Percentiles rank a stretch among this genome's conserved stretches.
Evolutionary conservation across 1,284 basidiomycete genomes (phyloP).

Genomic region (Rhizoctonia solani): DNA sequence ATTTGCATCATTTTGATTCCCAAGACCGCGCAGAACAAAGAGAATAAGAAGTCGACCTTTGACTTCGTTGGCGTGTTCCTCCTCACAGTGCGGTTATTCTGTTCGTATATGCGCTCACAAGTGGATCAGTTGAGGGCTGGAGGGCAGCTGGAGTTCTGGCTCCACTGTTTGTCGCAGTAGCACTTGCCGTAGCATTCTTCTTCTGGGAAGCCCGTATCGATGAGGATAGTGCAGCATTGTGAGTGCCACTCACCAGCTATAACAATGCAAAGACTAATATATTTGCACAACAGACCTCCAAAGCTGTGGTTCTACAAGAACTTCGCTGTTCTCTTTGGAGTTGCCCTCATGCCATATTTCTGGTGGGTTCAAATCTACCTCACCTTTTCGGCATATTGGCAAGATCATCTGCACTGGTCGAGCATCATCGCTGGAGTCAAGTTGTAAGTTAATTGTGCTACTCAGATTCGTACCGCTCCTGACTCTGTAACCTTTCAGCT

Average conservation of each 20-base stretch:
- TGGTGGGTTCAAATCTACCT: slow-evolving; percentile 44
- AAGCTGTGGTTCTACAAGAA: slow-evolving; percentile 50
- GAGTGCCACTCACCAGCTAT: slow-evolving; percentile 36
- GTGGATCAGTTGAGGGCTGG: slow-evolving; percentile 54
- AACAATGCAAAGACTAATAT: neutral
- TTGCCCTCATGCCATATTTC: slow-evolving; percentile 48
- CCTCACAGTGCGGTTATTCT: slow-evolving; percentile 47
- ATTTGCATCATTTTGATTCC: slow-evolving; percentile 49
- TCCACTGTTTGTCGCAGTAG: slow-evolving; percentile 51
- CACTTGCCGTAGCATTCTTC: slow-evolving; percentile 49
- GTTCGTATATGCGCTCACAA: slow-evolving; percentile 56
- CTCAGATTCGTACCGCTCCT: neutral
- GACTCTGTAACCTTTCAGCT: neutral
- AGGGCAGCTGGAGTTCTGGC: slow-evolving; percentile 49
- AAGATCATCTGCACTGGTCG: slow-evolving; percentile 33
- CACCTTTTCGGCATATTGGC: slow-evolving; percentile 30
- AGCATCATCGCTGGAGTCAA: slow-evolving; percentile 32
- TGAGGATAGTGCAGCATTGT: slow-evolving; percentile 50
- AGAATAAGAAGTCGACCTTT: slow-evolving; percentile 42
- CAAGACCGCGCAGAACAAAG: slow-evolving; percentile 25
- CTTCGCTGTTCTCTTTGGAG: slow-evolving; percentile 48
- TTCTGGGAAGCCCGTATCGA: slow-evolving; percentile 51
- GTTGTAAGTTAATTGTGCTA: slow-evolving; percentile 10
- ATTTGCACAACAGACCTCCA: slow-evolving; percentile 45
- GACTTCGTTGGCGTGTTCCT: slow-evolving; percentile 45